phyloP scores from a whole-genome alignment of 1,284 basidiomycete species.

The Cutaneotrichosporon daszewskae region DNA sequence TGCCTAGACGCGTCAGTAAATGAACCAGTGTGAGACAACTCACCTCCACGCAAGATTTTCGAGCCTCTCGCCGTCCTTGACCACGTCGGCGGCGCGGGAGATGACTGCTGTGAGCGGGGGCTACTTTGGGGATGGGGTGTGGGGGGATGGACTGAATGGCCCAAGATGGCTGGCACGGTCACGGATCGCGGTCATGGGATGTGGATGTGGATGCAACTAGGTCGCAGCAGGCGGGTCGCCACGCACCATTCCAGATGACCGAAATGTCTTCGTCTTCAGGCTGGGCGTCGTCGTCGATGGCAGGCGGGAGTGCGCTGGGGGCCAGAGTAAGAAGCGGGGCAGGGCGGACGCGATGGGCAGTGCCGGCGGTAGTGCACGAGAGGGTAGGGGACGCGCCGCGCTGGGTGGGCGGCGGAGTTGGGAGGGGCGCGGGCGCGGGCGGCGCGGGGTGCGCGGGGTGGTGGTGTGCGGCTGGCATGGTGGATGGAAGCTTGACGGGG shows the following conservation, averaged over 20 bases:
- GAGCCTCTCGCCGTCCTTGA: constrained; percentile 41
- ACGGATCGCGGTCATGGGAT: too few species aligned
- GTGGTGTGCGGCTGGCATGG: too few species aligned
- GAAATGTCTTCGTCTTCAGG: constrained; percentile 15
- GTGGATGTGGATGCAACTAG: not conserved
- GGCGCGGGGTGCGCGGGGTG: too few species aligned
- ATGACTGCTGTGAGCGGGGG: constrained; percentile 24
- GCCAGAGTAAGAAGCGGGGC: constrained; percentile 10
- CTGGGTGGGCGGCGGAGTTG: constrained; percentile 4
- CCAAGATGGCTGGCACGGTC: too few species aligned
- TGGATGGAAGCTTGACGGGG: too few species aligned
- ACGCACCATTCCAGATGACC: constrained; percentile 18
- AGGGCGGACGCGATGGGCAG: too few species aligned
- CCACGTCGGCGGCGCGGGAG: constrained; percentile 39
- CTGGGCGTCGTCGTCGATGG: too few species aligned
- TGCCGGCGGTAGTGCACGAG: too few species aligned
- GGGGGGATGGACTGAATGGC: not conserved
- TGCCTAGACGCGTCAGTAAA: constrained; percentile 19
- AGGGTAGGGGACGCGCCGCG: constrained; percentile 4
- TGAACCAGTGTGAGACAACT: too few species aligned
- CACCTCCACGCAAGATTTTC: constrained; percentile 45
- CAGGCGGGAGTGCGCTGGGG: constrained; percentile 4
- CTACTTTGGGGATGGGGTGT: not conserved
- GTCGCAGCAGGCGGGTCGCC: not conserved
- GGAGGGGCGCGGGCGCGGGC: constrained; percentile 1